Evolutionary conservation across 257 asterid genomes (phyloP), one percentile per base, ranked within the genome.

Genomic region (Verbena officinalis): DNA sequence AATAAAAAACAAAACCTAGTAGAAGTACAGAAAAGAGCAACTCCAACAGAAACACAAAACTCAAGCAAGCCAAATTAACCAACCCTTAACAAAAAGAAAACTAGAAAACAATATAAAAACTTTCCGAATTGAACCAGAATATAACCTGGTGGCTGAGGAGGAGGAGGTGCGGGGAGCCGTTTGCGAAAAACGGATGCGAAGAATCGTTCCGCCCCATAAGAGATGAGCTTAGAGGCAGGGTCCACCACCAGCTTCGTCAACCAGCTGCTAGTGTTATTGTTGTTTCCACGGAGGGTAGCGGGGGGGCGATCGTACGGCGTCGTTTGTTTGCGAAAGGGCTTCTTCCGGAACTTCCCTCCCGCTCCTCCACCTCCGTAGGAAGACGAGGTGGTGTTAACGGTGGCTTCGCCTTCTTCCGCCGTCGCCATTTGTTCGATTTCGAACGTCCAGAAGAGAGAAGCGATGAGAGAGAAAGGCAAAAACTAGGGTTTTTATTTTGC

Each of bases 221-320:
- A 68, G 9, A 89, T 75, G 50, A 91, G 79, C 67, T 80, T 91
- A 9, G 86, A 77, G 64, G 96, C 97, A n/a, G 97, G 98, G 71
- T 86, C 96, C 54, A 88, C 83, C 27, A 94, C 81, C 53, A 84
- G 82, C 83, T 85, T 88, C 65, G 86, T 79, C 34, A 88, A 68
- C 94, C 95, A 87, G 75, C 89, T 82, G 57, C 81, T 80, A n/a
- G 16, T 68, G 73, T 17, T 39, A 44, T 15, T 70, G 57, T 30
- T 59, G 70, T 19, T 67, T 48, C 45, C 74, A 7, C 83, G 86
- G 43, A 57, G 58, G 11, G 75, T 23, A 57, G 75, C 43, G 48
- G 68, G 57, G 5, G 90, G 98, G 0, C 99, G 98, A 59, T 88
- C 95, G 68, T 95, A 95, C 46, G 99, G 98, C 55, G 94, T 95